Base-by-base conservation (phyloP, 257 asterid species). In the Gentiana macrophylla region DNA sequence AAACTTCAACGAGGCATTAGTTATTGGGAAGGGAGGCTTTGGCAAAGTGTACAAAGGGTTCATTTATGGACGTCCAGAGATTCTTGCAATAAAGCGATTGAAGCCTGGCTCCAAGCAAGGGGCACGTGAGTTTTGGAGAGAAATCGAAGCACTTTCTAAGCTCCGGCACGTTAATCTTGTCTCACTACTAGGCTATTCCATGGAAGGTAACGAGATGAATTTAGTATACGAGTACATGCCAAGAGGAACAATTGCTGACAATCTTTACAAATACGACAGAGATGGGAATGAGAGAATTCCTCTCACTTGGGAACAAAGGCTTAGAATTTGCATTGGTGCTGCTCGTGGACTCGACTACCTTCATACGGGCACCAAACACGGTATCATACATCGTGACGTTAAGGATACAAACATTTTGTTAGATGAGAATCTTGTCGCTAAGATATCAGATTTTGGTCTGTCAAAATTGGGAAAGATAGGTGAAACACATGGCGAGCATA, bases 261-360 rank as follows among this genome's bases (percentile, higher is more conserved):
- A 56, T 34, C 56, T 64, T 9, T 64, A 64, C 35, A 56, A 49
- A 38, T 1, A 10, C 24, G 34, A 51, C 0, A 15, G 46, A 12
- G 13, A 62, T 24, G 8, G 13, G 8, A 62, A n/a, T 2, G 53
- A 43, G 15, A 32, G 32, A 32, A 59, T 49, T 32, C 52, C 56
- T 64, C 57, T 64, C 1, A 32, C 55, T 34, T 64, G 62, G 69
- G 57, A 56, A 8, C 56, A 55, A 37, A 56, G 69, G 62, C 57
- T 64, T 1, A 56, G 35, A 41, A 49, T 64, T n/a, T 64, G 62
- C 62, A 64, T 64, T 37, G 69, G 69, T 37, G 52, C 69, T 49
- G 69, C 69, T 32, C 62, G 62, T 49, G 69, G 69, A 56, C 62
- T 64, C 7, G 69, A 64, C 6, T 64, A 64, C 51, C 69, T 64